These are phyloP conservation scores for Hypericum androsaemum DNA, from an alignment of 345 rosid genomes.

Conservation along the genomic window DNA sequence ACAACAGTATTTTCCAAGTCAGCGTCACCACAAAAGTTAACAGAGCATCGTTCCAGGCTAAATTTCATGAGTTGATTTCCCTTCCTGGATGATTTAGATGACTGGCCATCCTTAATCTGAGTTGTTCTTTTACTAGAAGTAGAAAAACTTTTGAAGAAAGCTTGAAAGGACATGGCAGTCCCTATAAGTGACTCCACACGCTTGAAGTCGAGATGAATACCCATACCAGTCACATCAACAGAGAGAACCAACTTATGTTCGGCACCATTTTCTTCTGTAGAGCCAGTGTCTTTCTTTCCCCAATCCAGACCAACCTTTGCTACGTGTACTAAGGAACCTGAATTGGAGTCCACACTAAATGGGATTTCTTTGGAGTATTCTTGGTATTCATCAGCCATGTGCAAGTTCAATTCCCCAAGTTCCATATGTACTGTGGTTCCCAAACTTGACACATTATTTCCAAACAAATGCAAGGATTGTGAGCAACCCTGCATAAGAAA, in stretches of 20 bases:
- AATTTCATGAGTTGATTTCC: constrained; percentile 67
- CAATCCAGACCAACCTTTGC: constrained; percentile 86
- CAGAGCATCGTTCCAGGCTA: constrained; percentile 72
- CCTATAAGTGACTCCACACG: constrained; percentile 62
- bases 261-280: constrained; percentile 47
- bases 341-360: constrained; percentile 82
- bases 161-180: constrained; percentile 63
- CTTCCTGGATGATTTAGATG: constrained; percentile 61
- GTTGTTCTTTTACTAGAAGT: constrained; percentile 39
- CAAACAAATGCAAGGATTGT: constrained; percentile 89
- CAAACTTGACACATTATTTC: constrained; percentile 70
- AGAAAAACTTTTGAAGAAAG: constrained; percentile 51
- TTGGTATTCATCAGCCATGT: constrained; percentile 89
- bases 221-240: constrained; percentile 84
- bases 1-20: constrained; percentile 55
- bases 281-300: constrained; percentile 71
- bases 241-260: constrained; percentile 64
- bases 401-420: constrained; percentile 90
- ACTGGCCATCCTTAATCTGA: constrained; percentile 38
- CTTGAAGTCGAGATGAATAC: constrained; percentile 57
- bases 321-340: constrained; percentile 77
- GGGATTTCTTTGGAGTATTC: constrained; percentile 78
- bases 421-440: constrained; percentile 82
- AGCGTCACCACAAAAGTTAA: constrained; percentile 56
- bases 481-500: constrained; percentile 62